Conservation (phyloP, 2,329 filamentous ascomycete genomes). For the Colletotrichum agaves region DNA sequence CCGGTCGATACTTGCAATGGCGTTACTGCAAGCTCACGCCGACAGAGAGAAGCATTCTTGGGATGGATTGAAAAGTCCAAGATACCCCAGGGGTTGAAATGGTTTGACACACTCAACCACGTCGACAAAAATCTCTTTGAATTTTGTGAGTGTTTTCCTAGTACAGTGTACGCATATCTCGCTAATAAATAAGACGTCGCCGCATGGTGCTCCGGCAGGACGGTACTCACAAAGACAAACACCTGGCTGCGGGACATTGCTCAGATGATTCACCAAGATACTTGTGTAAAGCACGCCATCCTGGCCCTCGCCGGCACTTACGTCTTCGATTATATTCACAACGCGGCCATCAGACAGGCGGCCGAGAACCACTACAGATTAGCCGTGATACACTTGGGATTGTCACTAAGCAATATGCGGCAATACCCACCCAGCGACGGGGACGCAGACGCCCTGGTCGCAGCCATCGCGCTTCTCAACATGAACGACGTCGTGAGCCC, state of each 20-base stretch:
- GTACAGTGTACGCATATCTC: neutral
- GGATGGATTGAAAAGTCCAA: neutral
- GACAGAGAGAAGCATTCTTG: neutral
- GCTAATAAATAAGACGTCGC: conserved; percentile 45
- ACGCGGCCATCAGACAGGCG: conserved; percentile 44
- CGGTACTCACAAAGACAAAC: conserved; percentile 51
- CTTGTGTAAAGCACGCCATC: conserved; percentile 51
- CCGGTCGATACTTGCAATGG: neutral
- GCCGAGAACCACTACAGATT: conserved; percentile 45
- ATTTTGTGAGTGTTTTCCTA: conserved; percentile 27
- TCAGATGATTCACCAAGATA: conserved; percentile 47
- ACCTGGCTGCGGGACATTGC: conserved; percentile 54
- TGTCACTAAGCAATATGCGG: conserved; percentile 10
- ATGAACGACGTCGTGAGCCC: conserved; percentile 45
- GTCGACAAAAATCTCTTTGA: conserved; percentile 23
- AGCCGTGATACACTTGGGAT: conserved; percentile 48
- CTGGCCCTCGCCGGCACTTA: conserved; percentile 54
- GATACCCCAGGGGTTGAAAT: neutral
- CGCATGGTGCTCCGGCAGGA: conserved; percentile 55
- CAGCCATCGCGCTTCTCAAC: conserved; percentile 42
- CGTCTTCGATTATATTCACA: conserved; percentile 53
- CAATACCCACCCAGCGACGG: conserved; percentile 3
- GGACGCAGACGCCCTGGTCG: conserved; percentile 29
- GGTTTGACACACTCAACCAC: conserved; percentile 3
- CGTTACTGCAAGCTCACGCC: neutral